Percentiles rank a stretch among this genome's conserved stretches.
Conservation (phyloP, 495 filamentous ascomycete genomes). For the Penicillium malachiteum region DNA sequence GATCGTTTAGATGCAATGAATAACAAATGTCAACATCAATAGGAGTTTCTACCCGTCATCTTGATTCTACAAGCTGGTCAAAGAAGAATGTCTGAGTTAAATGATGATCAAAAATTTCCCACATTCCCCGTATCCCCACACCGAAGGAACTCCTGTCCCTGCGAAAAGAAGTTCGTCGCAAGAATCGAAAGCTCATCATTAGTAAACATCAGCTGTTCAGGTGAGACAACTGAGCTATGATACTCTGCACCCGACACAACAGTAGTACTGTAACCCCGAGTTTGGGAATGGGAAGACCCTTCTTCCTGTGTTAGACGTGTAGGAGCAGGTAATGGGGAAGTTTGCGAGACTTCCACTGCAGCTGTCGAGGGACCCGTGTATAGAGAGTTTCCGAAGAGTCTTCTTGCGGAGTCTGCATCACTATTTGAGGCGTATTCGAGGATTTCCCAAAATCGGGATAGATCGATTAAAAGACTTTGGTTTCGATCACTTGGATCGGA, state of each 20-base stretch:
- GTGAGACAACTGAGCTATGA: conserved; percentile 21
- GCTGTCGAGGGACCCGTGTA: conserved; percentile 24
- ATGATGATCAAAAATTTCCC: conserved; percentile 39
- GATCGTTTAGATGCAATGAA: too few relatives aligned
- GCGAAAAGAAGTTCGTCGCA: conserved; percentile 49
- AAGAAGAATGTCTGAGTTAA: too few relatives aligned
- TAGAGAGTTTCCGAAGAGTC: conserved; percentile 44
- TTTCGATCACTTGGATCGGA: conserved; percentile 39
- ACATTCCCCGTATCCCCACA: conserved; percentile 38
- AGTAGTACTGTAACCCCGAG: conserved; percentile 16
- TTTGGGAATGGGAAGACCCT: conserved; percentile 7
- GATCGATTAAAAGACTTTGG: conserved; percentile 47
- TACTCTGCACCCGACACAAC: conserved; percentile 22
- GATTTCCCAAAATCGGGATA: conserved; percentile 51
- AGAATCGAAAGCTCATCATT: conserved; percentile 50
- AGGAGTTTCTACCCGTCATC: too few relatives aligned
- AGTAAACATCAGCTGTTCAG: conserved; percentile 31
- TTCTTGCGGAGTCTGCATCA: conserved; percentile 37
- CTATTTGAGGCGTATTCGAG: conserved; percentile 50
- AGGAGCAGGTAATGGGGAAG: conserved; percentile 45
- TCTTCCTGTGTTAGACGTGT: conserved; percentile 34
- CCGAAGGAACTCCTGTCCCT: conserved; percentile 45
- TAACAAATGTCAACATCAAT: neutral
- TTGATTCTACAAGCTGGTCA: neutral
- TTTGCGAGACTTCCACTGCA: conserved; percentile 43